Conservation (phyloP, 768 basidiomycete genomes). For the Boletus rufocinnamomeus region DNA sequence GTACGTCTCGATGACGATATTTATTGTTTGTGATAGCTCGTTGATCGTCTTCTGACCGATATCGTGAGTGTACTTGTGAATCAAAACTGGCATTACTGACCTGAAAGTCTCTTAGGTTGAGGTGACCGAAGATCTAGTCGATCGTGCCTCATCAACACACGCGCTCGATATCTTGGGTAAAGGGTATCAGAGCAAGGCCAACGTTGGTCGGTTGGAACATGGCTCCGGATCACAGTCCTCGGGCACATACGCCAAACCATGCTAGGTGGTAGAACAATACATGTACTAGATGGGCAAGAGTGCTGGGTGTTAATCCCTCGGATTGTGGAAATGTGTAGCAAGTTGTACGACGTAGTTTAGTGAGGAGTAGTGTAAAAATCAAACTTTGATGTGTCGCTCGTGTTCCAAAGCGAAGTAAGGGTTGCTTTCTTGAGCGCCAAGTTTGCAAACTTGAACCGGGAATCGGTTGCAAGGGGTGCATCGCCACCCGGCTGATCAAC, state of each 20-base stretch:
- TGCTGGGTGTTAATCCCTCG: neutral
- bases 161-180: constrained; percentile 48
- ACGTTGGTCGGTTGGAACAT: constrained; percentile 47
- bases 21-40: constrained; percentile 42
- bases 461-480: too few relatives aligned
- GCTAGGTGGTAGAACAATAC: constrained; percentile 38
- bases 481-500: too few relatives aligned
- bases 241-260: constrained; percentile 70
- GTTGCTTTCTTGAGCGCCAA: neutral
- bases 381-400: neutral
- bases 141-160: constrained; percentile 49
- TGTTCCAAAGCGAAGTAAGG: neutral
- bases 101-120: constrained; percentile 46
- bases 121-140: constrained; percentile 58
- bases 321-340: neutral
- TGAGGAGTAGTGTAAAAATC: neutral
- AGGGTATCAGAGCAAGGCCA: constrained; percentile 31
- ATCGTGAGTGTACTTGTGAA: constrained; percentile 48
- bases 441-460: too few relatives aligned
- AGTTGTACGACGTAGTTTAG: neutral
- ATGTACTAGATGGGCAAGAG: neutral
- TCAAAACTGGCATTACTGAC: constrained; percentile 8
- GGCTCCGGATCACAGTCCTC: constrained; percentile 49
- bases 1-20: constrained; percentile 25
- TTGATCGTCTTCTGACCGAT: constrained; percentile 67